A percentile compares a stretch with the other conserved stretches of the same genome.
phyloP scores from a whole-genome alignment of 768 basidiomycete species.

The Kwoniella shandongensis region DNA sequence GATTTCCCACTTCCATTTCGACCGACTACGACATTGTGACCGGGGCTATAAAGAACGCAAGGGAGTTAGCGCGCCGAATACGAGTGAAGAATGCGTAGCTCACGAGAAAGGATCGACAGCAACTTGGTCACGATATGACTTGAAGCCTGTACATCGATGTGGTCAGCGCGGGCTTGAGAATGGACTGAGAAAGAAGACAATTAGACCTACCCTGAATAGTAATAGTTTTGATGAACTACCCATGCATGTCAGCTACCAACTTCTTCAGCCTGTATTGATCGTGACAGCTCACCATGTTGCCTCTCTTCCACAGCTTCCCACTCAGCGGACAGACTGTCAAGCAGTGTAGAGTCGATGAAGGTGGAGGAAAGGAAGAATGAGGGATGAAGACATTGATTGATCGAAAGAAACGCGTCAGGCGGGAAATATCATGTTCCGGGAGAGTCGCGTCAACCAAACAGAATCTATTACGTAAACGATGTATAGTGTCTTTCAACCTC shows the following conservation, averaged over 20 bases:
- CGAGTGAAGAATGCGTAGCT: constrained; percentile 9
- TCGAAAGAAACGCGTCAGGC: constrained; percentile 7
- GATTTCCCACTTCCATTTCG: constrained; percentile 97
- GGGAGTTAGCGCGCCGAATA: not conserved
- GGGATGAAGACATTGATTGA: constrained; percentile 1
- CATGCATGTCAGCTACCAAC: constrained; percentile 1
- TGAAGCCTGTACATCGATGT: constrained; percentile 71
- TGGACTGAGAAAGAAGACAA: not conserved
- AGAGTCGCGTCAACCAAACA: constrained; percentile 8
- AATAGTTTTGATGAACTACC: constrained; percentile 52
- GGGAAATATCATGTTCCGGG: not conserved
- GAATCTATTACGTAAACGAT: constrained; percentile 5
- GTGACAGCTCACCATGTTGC: constrained; percentile 14
- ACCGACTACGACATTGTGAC: constrained; percentile 94
- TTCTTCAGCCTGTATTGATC: not conserved
- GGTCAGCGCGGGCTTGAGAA: not conserved
- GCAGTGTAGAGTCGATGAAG: not conserved
- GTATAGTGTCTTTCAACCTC: not conserved
- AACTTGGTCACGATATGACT: constrained; percentile 68
- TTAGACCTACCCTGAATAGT: constrained; percentile 48
- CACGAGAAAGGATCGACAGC: constrained; percentile 81
- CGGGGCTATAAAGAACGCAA: constrained; percentile 56
- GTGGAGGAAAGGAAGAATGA: not conserved
- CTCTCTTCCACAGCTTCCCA: not conserved
- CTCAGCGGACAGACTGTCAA: not conserved